Evolutionary conservation across 352 stramenopile genomes (phyloP), one percentile per base, ranked within the genome.

Genomic region (Pythium apleroticum): DNA sequence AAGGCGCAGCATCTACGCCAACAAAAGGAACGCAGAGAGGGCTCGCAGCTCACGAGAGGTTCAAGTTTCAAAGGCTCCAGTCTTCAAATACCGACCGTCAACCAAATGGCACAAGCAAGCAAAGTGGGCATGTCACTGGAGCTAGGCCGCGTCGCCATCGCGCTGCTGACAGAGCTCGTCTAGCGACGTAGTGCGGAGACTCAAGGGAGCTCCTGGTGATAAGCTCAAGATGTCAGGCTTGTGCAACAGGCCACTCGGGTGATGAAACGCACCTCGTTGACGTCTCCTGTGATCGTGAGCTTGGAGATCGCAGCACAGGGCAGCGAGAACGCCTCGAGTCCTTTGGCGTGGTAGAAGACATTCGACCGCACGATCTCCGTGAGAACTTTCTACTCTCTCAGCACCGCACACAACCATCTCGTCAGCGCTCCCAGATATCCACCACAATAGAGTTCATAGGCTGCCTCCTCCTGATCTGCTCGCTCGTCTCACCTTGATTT

Each of bases 271-370:
- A 41, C 33, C 59, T 73, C 66, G 4, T 2, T 25, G 2, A 59
- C 31, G 5, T 73, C 66, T 12, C 25, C 60, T 17, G 56, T 30
- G 1, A 73, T 60, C 4, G 65, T 39, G 35, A 90, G 66, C n/a
- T 71, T 79, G 37, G 77, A 62, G 43, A 86, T 73, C 10, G 57
- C 50, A 58, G 84, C 66, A 20, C 83, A 93, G 3, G 86, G 78
- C 7, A 66, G 19, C 3, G 81, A 75, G 56, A 93, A 92, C 22
- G 81, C 53, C 60, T 95, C 84, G 11, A 95, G 66, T 3, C 81
- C 85, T 63, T 86, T 93, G 20, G 83, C 83, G 65, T 93, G 77
- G 53, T 90, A 93, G 52, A 89, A 93, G 4, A 78, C 73, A 15
- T 93, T 77, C 5, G 84, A 92, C 5, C 86, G 81, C 45, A 78